Conservation (phyloP, 2,329 filamentous ascomycete species). For the Pochonia chlamydosporia region DNA sequence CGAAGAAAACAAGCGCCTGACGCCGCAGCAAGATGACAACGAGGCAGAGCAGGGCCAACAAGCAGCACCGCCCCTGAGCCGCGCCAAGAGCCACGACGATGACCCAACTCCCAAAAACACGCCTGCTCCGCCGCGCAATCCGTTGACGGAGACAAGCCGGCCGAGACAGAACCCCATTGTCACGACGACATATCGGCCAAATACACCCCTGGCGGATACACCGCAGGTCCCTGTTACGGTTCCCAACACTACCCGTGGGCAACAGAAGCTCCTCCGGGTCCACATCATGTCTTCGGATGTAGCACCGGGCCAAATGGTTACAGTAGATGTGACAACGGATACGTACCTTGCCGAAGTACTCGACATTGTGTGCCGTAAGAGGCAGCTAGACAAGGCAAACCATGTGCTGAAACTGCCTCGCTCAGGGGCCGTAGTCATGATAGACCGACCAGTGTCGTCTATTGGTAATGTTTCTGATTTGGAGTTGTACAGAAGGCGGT, state of each 20-base stretch:
- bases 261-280: slow-evolving; percentile 65
- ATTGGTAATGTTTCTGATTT: slow-evolving; percentile 70
- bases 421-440: slow-evolving; percentile 67
- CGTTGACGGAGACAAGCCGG: slow-evolving; percentile 22
- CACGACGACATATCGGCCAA: slow-evolving; percentile 53
- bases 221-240: slow-evolving; percentile 42
- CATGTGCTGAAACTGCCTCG: slow-evolving; percentile 74
- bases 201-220: slow-evolving; percentile 49
- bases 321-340: slow-evolving; percentile 71
- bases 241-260: slow-evolving; percentile 47
- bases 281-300: slow-evolving; percentile 66
- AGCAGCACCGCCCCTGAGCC: background rate
- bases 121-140: slow-evolving; percentile 23
- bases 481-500: slow-evolving; percentile 69
- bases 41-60: slow-evolving; percentile 35
- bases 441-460: slow-evolving; percentile 73
- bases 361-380: slow-evolving; percentile 69
- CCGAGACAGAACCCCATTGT: slow-evolving; percentile 54
- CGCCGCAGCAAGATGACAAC: slow-evolving; percentile 60
- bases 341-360: slow-evolving; percentile 80
- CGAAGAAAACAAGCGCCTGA: slow-evolving; percentile 61
- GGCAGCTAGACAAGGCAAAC: slow-evolving; percentile 71
- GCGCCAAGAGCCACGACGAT: slow-evolving; percentile 6
- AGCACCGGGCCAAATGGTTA: slow-evolving; percentile 66
- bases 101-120: slow-evolving; percentile 16